phyloP scores from a whole-genome alignment of 495 filamentous ascomycete genomes.

The Copromyces sp. region DNA sequence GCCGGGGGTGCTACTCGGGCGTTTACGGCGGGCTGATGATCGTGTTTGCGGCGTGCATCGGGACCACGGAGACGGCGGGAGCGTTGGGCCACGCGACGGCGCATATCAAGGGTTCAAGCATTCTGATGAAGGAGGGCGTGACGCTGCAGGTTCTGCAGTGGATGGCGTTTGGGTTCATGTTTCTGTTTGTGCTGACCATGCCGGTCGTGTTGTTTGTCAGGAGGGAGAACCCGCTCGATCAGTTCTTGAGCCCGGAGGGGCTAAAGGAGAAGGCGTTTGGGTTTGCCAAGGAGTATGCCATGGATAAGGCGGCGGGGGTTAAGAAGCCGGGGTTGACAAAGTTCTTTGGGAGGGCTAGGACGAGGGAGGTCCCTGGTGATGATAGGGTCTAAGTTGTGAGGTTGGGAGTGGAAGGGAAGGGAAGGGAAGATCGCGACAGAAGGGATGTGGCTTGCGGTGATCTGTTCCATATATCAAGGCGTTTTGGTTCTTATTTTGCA shows the following conservation, averaged over 20 bases:
- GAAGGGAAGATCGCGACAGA: neutral
- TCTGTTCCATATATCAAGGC: neutral
- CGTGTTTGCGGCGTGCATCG: constrained; percentile 15
- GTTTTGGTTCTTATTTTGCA: neutral
- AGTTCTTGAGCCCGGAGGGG: neutral
- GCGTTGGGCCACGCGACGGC: constrained; percentile 12
- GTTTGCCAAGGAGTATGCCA: neutral
- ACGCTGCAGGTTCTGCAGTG: constrained; percentile 27
- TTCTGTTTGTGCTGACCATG: constrained; percentile 15
- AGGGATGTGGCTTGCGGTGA: neutral
- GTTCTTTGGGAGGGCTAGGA: neutral
- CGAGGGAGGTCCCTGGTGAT: neutral
- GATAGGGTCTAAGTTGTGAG: neutral
- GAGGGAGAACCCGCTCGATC: neutral
- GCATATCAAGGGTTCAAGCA: constrained; percentile 2
- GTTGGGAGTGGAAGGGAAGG: neutral
- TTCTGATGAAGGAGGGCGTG: constrained; percentile 15
- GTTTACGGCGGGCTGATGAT: neutral
- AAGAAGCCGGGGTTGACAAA: neutral
- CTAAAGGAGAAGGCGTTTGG: neutral
- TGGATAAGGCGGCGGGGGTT: neutral
- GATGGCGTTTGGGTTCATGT: constrained; percentile 21
- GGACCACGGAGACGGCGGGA: constrained; percentile 14
- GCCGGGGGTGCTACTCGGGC: neutral
- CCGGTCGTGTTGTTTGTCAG: constrained; percentile 8